A percentile compares a stretch with the other conserved stretches of the same genome.
These are phyloP conservation scores for Phytophthora idaei DNA, from an alignment of 352 stramenopile genomes.

Conservation along the genomic window DNA sequence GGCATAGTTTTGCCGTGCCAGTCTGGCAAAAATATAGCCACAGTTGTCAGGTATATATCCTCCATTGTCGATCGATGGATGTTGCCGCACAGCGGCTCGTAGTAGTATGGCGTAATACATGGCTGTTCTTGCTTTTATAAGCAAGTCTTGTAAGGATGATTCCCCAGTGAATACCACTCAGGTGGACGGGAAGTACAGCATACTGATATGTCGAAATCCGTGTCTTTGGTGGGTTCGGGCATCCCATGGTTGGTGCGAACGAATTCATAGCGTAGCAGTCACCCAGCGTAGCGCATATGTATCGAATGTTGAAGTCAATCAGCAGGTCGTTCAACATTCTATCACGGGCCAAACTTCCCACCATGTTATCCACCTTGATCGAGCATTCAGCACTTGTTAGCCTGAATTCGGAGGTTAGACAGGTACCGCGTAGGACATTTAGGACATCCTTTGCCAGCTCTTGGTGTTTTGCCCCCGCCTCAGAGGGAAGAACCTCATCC, in stretches of 20 bases:
- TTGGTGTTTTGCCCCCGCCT: not conserved
- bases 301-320: conserved; percentile 6
- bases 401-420: not conserved
- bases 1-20: not conserved
- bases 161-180: conserved; percentile 8
- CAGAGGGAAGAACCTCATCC: not conserved
- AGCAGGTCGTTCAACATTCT: conserved; percentile 1
- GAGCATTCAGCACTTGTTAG: not conserved
- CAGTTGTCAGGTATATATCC: not conserved
- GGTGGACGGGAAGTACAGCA: conserved; percentile 3
- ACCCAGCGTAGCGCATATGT: not conserved
- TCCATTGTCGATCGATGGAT: conserved; percentile 1
- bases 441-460: not conserved
- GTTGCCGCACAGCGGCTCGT: conserved; percentile 1
- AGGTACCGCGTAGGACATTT: not conserved
- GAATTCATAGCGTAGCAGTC: not conserved
- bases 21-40: conserved; percentile 1
- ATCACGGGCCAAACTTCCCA: not conserved
- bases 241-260: not conserved
- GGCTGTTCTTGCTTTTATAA: not conserved
- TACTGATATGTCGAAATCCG: conserved; percentile 1
- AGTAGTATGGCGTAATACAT: conserved; percentile 7
- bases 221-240: not conserved
- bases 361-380: not conserved
- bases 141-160: not conserved